A percentile compares a stretch with the other conserved stretches of the same genome.
These are phyloP conservation scores for Nicotiana obtusifolia DNA, from an alignment of 257 asterid species.

Conservation along the genomic window DNA sequence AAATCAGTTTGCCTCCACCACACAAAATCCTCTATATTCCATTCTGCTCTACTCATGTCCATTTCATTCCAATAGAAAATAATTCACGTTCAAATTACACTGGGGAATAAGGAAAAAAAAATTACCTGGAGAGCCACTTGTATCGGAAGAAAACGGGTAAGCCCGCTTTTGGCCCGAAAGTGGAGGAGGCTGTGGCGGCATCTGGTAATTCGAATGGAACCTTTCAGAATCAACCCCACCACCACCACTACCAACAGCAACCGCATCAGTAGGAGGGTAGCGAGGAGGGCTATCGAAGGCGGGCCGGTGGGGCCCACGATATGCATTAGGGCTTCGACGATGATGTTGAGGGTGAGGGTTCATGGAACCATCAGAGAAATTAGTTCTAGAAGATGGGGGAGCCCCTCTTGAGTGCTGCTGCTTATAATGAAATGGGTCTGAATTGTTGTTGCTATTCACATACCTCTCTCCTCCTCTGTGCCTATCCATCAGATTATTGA, in stretches of 20 bases:
- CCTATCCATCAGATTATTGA: slow-evolving; percentile 38
- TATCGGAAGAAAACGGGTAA: slow-evolving; percentile 36
- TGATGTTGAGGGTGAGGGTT: slow-evolving; percentile 2
- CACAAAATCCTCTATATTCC: background rate
- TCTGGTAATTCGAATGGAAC: slow-evolving; percentile 31
- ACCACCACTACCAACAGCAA: slow-evolving; percentile 29
- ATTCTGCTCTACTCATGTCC: background rate
- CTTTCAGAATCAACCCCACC: slow-evolving; percentile 34
- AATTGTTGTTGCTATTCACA: slow-evolving; percentile 23
- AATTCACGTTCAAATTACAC: background rate
- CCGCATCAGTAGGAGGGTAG: slow-evolving; percentile 31
- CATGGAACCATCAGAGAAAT: slow-evolving; percentile 27
- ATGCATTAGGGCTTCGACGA: slow-evolving; percentile 6
- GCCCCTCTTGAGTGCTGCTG: background rate
- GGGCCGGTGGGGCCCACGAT: slow-evolving; percentile 2
- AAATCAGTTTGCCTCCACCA: background rate
- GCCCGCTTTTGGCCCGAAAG: slow-evolving; percentile 78
- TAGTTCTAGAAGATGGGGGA: slow-evolving; percentile 1
- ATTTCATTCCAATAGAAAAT: background rate
- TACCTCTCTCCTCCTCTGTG: slow-evolving; percentile 45
- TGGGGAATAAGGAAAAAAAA: background rate
- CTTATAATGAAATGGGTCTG: slow-evolving; percentile 7
- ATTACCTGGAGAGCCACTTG: slow-evolving; percentile 63
- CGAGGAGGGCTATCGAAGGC: slow-evolving; percentile 30
- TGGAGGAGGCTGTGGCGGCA: slow-evolving; percentile 23